Base-by-base conservation (phyloP, 805 yeast species). In the Barnettozyma siamensis region DNA sequence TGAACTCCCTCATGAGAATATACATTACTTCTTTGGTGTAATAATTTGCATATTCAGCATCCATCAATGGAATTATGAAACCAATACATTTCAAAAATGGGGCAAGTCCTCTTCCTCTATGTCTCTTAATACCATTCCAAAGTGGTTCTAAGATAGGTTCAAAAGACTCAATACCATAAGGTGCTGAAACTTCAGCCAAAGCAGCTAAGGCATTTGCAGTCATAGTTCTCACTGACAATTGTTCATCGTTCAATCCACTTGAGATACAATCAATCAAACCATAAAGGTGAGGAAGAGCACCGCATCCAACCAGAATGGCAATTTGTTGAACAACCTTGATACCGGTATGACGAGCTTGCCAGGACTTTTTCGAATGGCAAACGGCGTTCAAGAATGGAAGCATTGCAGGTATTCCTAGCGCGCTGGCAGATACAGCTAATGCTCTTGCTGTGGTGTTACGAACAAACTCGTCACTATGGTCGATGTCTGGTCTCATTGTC, bases 121-220 rank as follows among this genome's bases (percentile, higher is more conserved):
- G 93, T 31, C 72, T 72, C 35, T 78, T 72, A 19, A 87, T 73
- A 5, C 95, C 96, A 10, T 66, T 62, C 95, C 96, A 88, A 6
- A 87, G 63, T 0, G 88, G 84, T 41, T 85, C 91, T 28, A 91
- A 56, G 0, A 64, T 62, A 2, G 30, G 37, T 51, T 88, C 94
- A 58, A 91, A 89, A 0, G 91, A 78, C 52, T 87, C 96, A 41
- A 86, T 83, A 35, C 98, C 99, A 62, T 83, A 87, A 0, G 98
- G 98, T 18, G 76, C 69, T 4, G 88, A 76, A 7, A 86, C 80
- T 37, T 85, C 89, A 0, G 97, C 97, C 27, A 91, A 60, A 2
- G 81, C 73, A 1, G 89, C 66, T 2, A 89, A 54, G 0, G 96
- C 80, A 28, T 71, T 65, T 0, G 95, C 95, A 0, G 95, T 70